Base-by-base conservation (phyloP, 768 basidiomycete genomes). In the Gyrodon lividus region DNA sequence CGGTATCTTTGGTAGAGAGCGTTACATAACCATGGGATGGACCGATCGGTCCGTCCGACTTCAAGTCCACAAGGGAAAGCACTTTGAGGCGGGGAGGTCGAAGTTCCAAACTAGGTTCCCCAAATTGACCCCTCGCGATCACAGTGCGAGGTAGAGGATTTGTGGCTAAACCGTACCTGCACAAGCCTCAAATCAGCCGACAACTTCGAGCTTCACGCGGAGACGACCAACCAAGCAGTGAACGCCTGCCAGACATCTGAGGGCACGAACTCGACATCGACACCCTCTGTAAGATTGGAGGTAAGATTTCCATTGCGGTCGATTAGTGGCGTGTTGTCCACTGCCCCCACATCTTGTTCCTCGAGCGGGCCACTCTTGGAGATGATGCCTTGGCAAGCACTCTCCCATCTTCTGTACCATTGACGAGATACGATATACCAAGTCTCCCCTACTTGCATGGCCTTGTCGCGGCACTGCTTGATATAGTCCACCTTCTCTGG, bases 401-500 rank as follows among this genome's bases (percentile, higher is more conserved):
- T 81, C 55, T 77, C 70, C 86, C 89, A 95, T 30, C 82, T 80
- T 51, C 78, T 78, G 73, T 79, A 89, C 92, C 92, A 96, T 19
- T 61, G 59, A 43, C 78, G 69, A 19, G 84, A 77, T 24, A 95
- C 75, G 43, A 95, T 70, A 70, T 82, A 92, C 92, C 92, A 94
- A 8, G 76, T 83, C 45, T 92, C 82, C 40, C 87, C 87, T 7
- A 76, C 70, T 26, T 75, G 71, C 77, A 92, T 81, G 37, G 74
- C 70, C 40, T 61, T 66, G 35, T 59, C 62, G 59, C 79, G 78
- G 13, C 74, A 74, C 5, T 70, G 65, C 19, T 79, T 67, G 60
- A 91, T 76, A 43, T 74, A 64, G 5, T 71, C 50, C n/a, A 82
- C 51, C 64, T 82, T 88, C 43, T 82, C 74, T 4, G 59, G 60